Base-by-base conservation (phyloP, 192 early-diverging fungal genomes). In the Coemansia sp. region DNA sequence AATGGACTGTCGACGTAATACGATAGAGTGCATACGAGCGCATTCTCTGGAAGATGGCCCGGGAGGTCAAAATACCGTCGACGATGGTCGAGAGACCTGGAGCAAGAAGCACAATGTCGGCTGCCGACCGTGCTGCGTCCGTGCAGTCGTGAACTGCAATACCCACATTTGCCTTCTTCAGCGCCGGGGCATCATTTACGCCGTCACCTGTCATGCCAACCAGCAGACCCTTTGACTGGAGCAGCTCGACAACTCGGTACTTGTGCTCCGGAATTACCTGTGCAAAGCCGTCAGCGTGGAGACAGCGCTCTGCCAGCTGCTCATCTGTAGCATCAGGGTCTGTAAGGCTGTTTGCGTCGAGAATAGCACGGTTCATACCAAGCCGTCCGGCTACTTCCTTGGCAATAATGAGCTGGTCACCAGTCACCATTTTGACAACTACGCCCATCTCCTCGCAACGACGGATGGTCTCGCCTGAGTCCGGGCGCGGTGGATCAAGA, bases 241-340 rank as follows among this genome's bases (percentile, higher is more conserved):
- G 75, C 40, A 95, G 70, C 80, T 98, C 93, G 34, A 98, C 95
- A n/a, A 98, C 93, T 30, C 87, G 84, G 81, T 92, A 95, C 79
- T 98, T 98, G 89, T 98, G 93, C 73, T 98, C 95, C 51, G 95
- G 95, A 78, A 94, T 95, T 30, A 98, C 95, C 69, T 95, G 92
- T 15, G 93, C 95, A 78, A 98, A 98, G 52, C 95, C 95, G 76
- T 98, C 95, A 14, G 91, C 90, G 53, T 91, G 89, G 45, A 85
- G 79, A 59, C 86, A 87, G 67, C 92, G 87, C 69, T 91, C 85
- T 45, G 89, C 91, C 15, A 95, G 78, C 66, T 88, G 87, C 55
- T 89, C 89, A 63, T 97, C 94, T 21, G 80, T 79, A 49, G 83
- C 85, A 55, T 81, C 74, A 14, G 87, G 80, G 65, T 94, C 91